These are phyloP conservation scores for Pyrenopolyporus hunteri DNA, from an alignment of 495 filamentous ascomycete species.

Conservation along the genomic window DNA sequence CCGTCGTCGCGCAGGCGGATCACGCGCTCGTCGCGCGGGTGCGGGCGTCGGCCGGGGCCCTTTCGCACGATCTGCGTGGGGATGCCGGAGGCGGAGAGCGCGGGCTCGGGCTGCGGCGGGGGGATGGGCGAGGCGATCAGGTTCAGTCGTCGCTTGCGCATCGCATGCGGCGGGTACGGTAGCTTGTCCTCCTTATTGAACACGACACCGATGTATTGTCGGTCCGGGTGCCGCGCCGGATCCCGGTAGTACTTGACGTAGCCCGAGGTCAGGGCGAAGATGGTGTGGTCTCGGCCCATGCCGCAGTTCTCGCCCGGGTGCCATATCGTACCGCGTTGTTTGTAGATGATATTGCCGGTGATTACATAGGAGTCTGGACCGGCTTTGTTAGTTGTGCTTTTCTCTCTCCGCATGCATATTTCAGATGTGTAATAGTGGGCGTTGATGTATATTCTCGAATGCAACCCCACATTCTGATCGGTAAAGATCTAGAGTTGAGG, in stretches of 20 bases:
- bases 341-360: slow-evolving; percentile 96
- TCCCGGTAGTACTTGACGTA: slow-evolving; percentile 97
- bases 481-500: not conserved
- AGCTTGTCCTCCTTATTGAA: slow-evolving; percentile 76
- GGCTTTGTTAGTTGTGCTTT: slow-evolving; percentile 12
- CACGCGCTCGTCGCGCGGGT: slow-evolving; percentile 47
- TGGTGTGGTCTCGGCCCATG: slow-evolving; percentile 97
- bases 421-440: no score
- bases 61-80: slow-evolving; percentile 48
- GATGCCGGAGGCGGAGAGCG: slow-evolving; percentile 51
- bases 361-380: slow-evolving; percentile 87
- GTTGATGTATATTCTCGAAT: not conserved
- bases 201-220: slow-evolving; percentile 90
- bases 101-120: slow-evolving; percentile 26
- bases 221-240: slow-evolving; percentile 74
- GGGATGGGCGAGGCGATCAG: slow-evolving; percentile 60
- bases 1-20: slow-evolving; percentile 63
- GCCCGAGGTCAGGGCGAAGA: slow-evolving; percentile 81
- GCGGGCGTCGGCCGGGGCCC: slow-evolving; percentile 34
- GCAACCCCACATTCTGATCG: not conserved
- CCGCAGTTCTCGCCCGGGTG: slow-evolving; percentile 90
- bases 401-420: not conserved
- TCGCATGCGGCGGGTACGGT: slow-evolving; percentile 73
- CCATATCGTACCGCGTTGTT: slow-evolving; percentile 93
- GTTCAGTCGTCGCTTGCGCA: slow-evolving; percentile 71